Percentiles rank a stretch among this genome's conserved stretches.
Evolutionary conservation across 2,329 filamentous ascomycete genomes (phyloP).

Genomic region (Gaeumannomyces sp.): DNA sequence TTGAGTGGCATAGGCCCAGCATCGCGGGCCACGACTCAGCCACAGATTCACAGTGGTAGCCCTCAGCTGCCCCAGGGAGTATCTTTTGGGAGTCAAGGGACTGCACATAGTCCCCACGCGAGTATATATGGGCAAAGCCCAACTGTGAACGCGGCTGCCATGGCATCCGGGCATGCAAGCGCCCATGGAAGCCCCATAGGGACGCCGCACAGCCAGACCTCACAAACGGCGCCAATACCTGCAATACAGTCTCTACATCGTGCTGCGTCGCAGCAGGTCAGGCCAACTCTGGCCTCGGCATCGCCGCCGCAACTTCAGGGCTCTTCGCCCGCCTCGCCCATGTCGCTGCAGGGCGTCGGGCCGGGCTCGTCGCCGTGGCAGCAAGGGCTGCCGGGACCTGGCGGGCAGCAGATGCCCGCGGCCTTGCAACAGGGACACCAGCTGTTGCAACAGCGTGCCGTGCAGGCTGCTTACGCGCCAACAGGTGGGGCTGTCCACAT

Average conservation of each 20-base stretch:
- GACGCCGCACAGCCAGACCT: not conserved
- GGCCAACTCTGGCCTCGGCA: not conserved
- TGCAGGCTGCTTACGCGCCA: not conserved
- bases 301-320: not conserved
- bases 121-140: not conserved
- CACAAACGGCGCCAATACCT: not conserved
- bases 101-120: not conserved
- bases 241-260: not conserved
- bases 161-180: not conserved
- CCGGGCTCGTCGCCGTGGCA: not conserved
- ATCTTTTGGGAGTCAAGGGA: not conserved
- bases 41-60: not conserved
- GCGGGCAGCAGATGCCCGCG: not conserved
- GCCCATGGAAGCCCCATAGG: not conserved
- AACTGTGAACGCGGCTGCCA: not conserved
- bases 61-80: not conserved
- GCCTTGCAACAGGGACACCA: conserved; percentile 1
- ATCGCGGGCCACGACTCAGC: not conserved
- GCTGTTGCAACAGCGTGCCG: conserved; percentile 1
- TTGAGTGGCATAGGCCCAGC: not conserved
- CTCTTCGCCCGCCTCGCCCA: not conserved
- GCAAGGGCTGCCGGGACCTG: not conserved
- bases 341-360: too few relatives aligned
- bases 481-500: not conserved
- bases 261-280: not conserved